phyloP scores from a whole-genome alignment of 441 rosid species.

The Populus hybrid region DNA sequence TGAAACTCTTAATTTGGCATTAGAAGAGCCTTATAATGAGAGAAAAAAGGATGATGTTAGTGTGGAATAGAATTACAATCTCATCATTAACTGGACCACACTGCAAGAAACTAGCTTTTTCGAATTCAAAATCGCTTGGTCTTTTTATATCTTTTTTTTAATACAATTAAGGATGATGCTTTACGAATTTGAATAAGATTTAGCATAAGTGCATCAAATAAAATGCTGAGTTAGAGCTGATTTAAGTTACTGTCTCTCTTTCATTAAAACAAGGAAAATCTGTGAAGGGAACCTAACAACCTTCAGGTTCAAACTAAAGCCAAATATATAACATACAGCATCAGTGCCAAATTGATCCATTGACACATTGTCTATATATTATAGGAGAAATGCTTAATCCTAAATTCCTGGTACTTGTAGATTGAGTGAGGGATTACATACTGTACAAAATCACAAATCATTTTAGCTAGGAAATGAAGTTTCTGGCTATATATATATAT shows the following conservation, averaged over 20 bases:
- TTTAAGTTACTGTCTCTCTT: background rate
- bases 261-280: background rate
- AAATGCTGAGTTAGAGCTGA: background rate
- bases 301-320: background rate
- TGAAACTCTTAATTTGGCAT: background rate
- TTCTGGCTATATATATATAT: too few relatives aligned
- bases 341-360: background rate
- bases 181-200: background rate
- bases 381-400: too few relatives aligned
- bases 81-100: background rate
- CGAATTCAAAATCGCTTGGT: too few relatives aligned
- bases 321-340: background rate
- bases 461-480: background rate
- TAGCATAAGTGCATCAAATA: background rate
- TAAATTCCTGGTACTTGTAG: too few relatives aligned
- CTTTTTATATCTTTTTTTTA: too few relatives aligned
- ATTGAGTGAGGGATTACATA: background rate
- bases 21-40: background rate
- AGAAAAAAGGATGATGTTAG: background rate
- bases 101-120: background rate
- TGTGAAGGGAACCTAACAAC: background rate
- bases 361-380: background rate
- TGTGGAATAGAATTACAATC: background rate
- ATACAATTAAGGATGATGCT: background rate
- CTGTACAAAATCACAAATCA: background rate